Evolutionary conservation across 176 grass and related monocot genomes (phyloP).

Genomic region (Zoysia japonica): DNA sequence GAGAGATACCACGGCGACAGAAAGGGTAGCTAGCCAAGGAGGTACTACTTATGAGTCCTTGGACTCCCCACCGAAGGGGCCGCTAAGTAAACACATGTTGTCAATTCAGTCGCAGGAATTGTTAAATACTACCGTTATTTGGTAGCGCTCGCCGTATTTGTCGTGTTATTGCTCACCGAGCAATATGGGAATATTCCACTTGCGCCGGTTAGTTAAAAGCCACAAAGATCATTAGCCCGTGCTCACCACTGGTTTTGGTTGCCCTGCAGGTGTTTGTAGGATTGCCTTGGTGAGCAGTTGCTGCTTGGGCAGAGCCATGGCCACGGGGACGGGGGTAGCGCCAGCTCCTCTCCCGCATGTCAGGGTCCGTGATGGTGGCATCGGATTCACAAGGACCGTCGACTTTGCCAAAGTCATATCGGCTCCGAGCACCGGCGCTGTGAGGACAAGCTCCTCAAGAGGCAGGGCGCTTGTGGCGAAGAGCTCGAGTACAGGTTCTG

Average conservation of each 20-base stretch:
- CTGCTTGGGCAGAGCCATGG: constrained; percentile 32
- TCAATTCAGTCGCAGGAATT: constrained; percentile 13
- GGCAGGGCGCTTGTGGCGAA: constrained; percentile 49
- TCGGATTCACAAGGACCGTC: constrained; percentile 69
- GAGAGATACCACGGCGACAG: too few species aligned
- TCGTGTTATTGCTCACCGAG: constrained; percentile 29
- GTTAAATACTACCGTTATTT: neutral
- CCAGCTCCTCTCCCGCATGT: constrained; percentile 67
- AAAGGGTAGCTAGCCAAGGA: too few species aligned
- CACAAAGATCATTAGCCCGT: neutral
- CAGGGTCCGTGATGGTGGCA: constrained; percentile 51
- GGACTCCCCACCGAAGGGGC: too few species aligned
- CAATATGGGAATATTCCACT: constrained; percentile 44
- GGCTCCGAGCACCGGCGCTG: constrained; percentile 19
- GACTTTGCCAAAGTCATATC: constrained; percentile 80
- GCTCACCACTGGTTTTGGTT: constrained; percentile 19
- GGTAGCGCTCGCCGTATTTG: constrained; percentile 22
- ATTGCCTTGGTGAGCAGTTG: constrained; percentile 38
- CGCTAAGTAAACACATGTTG: neutral
- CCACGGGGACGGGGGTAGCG: constrained; percentile 63
- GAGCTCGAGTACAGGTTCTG: constrained; percentile 77
- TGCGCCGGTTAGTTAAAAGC: constrained; percentile 29
- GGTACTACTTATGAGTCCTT: too few species aligned
- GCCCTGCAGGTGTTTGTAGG: constrained; percentile 50
- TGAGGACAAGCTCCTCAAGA: constrained; percentile 40